Base-by-base conservation (phyloP, 371 early-diverging fungal genomes). In the Cokeromyces recurvatus region DNA sequence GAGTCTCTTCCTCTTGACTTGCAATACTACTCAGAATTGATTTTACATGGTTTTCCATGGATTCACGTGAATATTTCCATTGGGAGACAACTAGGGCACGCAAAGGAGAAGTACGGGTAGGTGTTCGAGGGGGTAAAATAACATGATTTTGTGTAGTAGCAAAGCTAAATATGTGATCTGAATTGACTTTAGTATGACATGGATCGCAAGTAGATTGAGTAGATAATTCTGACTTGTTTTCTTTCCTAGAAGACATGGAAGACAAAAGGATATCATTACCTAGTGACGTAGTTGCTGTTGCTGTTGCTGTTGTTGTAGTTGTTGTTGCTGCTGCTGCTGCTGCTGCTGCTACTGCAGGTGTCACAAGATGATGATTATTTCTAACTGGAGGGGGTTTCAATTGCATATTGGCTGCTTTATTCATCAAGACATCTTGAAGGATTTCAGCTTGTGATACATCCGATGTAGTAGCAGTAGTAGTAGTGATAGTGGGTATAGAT, bases 31-130 rank as follows among this genome's bases (percentile, higher is more conserved):
- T 44, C 7, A 75, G 20, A 16, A 78, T 64, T 0, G 68, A 64
- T 2, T 56, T 53, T 11, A 74, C 51, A 43, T 75, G 69, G 10
- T 78, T 63, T 4, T 49, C 57, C 45, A 69, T 55, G 0, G 71
- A 69, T 16, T 64, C 54, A 3, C 68, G 55, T 2, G 78, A 66
- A 23, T 55, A 51, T 2, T 46, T 36, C 69, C 73, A 71, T 42
- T 73, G 66, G 0, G 66, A 73, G 14, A 74, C 68, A 8, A 71
- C 57, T 16, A 78, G 38, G 3, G 67, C 64, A 3, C 75, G 47
- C 5, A 67, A 38, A 2, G 67, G 62, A 9, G 55, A 49, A 7
- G 51, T 47, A 21, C 52, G 52, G 2, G 59, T 58, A 0, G 76
- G 68, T 17, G 70, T 63, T 3, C 64, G 58, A n/a, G 64, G 68